Base-by-base conservation (phyloP, 2,329 filamentous ascomycete species). In the Chrysoporthe cubensis region DNA sequence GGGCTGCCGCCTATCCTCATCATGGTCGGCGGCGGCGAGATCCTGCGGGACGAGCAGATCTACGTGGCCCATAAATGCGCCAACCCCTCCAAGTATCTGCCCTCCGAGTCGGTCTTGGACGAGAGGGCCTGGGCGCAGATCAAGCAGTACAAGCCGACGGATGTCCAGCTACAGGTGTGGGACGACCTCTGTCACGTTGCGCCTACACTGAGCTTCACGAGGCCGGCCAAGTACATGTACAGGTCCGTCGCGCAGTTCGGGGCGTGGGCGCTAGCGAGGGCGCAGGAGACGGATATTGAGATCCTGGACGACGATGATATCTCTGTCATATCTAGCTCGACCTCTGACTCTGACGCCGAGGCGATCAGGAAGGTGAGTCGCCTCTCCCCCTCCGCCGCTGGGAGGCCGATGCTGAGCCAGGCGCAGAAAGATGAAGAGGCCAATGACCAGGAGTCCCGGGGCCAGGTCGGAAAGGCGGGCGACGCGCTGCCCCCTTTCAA, bases 181-280 rank as follows among this genome's bases (percentile, higher is more conserved):
- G 95, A 98, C 67, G 92, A 97, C 73, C 82, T 98, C 2, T 98
- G 96, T 74, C 95, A 98, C 76, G 94, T 97, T 6, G 90, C 91
- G 0, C 93, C 95, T 0, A 97, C 94, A 0, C 84, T 98, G n/a
- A 97, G 93, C 74, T 98, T 97, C 77, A 98, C 95, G 0, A 87
- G 90, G n/a, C 96, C 96, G 0, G 96, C 95, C 58, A 98, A 98
- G 77, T 92, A 91, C 80, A 97, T 98, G 94, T 98, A 93, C 77
- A 88, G 95, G 60, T 92, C 93, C 1, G 89, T 97, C 64, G 92
- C 96, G 0, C 95, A 97, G 73, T 98, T 99, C 75, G 91, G 94
- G 2, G 93, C 94, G 0, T 98, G 94, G 94, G 91, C 91, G 0
- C 84, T 97, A 32, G 93, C 94, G 0, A 85, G 90, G 71, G 93